These are phyloP conservation scores for Metschnikowia aberdeeniae DNA, from an alignment of 805 yeast species.

Conservation along the genomic window DNA sequence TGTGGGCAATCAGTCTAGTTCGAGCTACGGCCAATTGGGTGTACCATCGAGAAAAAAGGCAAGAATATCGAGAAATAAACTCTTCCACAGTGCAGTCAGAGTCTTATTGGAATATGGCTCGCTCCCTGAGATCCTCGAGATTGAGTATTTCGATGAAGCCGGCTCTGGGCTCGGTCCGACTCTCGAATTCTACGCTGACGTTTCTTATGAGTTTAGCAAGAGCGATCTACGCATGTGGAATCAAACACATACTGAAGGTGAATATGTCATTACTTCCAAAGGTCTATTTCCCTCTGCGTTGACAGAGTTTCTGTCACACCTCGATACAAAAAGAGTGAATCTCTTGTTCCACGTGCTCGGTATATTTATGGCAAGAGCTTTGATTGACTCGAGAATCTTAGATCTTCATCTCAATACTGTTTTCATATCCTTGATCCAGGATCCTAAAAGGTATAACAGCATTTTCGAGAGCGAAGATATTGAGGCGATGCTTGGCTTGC, in stretches of 20 bases:
- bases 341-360: slow-evolving; percentile 68
- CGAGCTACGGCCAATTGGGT: slow-evolving; percentile 50
- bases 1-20: slow-evolving; percentile 10
- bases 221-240: slow-evolving; percentile 69
- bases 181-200: slow-evolving; percentile 80
- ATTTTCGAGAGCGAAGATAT: slow-evolving; percentile 1
- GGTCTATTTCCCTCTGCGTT: slow-evolving; percentile 79
- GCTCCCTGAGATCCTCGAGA: slow-evolving; percentile 76
- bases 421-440: slow-evolving; percentile 60
- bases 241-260: slow-evolving; percentile 24
- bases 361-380: slow-evolving; percentile 77
- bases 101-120: slow-evolving; percentile 73
- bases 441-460: slow-evolving; percentile 10
- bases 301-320: slow-evolving; percentile 22
- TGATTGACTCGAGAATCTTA: slow-evolving; percentile 81
- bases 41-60: slow-evolving; percentile 76
- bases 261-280: slow-evolving; percentile 36
- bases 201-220: slow-evolving; percentile 68
- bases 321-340: slow-evolving; percentile 38
- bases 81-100: slow-evolving; percentile 74
- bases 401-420: slow-evolving; percentile 74
- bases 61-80: slow-evolving; percentile 63
- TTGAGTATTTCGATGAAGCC: slow-evolving; percentile 83
- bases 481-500: slow-evolving; percentile 10
- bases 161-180: slow-evolving; percentile 99